Conservation (phyloP, 257 asterid genomes). For the Euphrasia confusa region DNA sequence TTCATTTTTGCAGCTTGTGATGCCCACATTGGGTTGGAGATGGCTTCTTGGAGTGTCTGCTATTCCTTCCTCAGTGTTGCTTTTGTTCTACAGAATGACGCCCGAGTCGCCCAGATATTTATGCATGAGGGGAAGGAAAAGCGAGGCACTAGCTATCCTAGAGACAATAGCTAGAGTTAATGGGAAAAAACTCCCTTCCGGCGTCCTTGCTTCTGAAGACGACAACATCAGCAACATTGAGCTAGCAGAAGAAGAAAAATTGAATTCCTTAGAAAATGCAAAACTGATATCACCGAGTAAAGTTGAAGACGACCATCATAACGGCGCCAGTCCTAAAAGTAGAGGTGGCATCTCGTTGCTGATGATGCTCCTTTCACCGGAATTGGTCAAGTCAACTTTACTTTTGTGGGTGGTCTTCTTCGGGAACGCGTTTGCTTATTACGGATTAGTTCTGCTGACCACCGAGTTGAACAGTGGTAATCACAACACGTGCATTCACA, state of each 20-base stretch:
- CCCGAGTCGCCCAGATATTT: conserved; percentile 60
- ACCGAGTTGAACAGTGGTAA: conserved; percentile 53
- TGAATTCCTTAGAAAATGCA: conserved; percentile 37
- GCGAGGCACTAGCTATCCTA: conserved; percentile 39
- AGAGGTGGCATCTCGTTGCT: conserved; percentile 40
- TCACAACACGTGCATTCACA: conserved; percentile 33
- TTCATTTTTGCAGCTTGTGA: conserved; percentile 37
- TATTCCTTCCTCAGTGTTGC: conserved; percentile 48
- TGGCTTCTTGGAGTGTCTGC: conserved; percentile 61
- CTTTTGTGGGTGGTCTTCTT: conserved; percentile 69
- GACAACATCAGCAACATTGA: conserved; percentile 23
- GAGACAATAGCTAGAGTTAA: conserved; percentile 46
- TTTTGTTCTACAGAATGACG: conserved; percentile 42
- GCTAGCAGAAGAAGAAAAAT: conserved; percentile 35
- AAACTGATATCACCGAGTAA: conserved; percentile 40
- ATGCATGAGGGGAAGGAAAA: conserved; percentile 44
- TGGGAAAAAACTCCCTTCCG: conserved; percentile 52
- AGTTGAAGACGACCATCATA: conserved; percentile 4
- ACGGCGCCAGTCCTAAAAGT: conserved; percentile 20
- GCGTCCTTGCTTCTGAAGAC: conserved; percentile 44
- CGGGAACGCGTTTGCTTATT: conserved; percentile 70
- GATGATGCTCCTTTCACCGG: conserved; percentile 57
- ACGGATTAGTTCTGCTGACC: conserved; percentile 74
- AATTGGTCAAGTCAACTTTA: conserved; percentile 53
- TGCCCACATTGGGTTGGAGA: conserved; percentile 67